Evolutionary conservation across 305 asterid species (phyloP).

Genomic region (Solanum hybrid): DNA sequence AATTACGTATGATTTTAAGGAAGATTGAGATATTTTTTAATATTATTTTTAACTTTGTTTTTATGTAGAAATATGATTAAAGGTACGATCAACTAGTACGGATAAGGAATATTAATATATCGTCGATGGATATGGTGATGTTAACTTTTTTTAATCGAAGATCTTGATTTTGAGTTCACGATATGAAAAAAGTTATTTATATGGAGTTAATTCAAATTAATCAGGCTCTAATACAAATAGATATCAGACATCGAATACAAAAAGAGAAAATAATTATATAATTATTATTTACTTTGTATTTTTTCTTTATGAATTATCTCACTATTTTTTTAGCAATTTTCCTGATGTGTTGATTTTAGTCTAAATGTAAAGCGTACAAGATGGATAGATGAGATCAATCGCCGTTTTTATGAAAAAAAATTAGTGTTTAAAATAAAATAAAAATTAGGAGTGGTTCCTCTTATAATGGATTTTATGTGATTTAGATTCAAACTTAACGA

Average conservation of each 20-base stretch:
- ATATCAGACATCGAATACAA: not conserved
- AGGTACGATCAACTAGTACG: not conserved
- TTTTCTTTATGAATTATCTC: not conserved
- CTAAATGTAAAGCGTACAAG: not conserved
- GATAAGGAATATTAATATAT: not conserved
- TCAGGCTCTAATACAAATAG: accelerated
- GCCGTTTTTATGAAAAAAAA: not conserved
- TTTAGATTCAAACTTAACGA: not conserved
- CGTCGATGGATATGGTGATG: not conserved
- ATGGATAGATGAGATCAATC: not conserved
- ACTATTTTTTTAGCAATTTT: not conserved
- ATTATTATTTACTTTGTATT: not conserved
- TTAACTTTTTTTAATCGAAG: not conserved
- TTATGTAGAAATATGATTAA: not conserved
- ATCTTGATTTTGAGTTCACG: not conserved
- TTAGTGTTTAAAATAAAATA: not conserved
- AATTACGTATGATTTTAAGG: not conserved
- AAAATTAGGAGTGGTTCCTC: not conserved
- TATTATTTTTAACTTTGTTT: not conserved
- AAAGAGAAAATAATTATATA: not conserved
- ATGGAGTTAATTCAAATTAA: not conserved
- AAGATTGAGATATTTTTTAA: not conserved
- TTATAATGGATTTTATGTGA: not conserved
- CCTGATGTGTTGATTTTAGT: not conserved
- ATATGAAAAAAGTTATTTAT: not conserved